Evolutionary conservation across 768 basidiomycete genomes (phyloP).

Genomic region (Calocybe gangraenosa): DNA sequence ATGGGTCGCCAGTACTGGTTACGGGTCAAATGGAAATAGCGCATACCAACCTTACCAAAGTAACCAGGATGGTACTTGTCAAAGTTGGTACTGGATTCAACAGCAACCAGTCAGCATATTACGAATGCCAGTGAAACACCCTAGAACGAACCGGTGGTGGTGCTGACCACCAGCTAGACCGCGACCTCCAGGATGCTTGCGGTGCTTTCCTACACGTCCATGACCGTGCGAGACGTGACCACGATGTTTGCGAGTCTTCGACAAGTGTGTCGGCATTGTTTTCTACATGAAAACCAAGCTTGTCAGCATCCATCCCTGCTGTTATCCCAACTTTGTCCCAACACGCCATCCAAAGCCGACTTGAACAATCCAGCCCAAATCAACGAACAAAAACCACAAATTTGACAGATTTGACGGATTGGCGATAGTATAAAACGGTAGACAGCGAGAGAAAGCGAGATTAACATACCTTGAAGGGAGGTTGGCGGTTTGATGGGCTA

Average conservation of each 20-base stretch:
- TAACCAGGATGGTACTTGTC: constrained; percentile 99
- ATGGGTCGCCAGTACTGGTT: constrained; percentile 90
- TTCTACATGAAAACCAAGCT: constrained; percentile 24
- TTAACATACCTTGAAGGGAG: constrained; percentile 67
- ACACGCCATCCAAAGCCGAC: constrained; percentile 61
- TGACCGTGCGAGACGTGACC: constrained; percentile 99
- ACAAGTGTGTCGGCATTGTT: constrained; percentile 91
- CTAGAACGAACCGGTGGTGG: constrained; percentile 85
- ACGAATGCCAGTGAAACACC: neutral
- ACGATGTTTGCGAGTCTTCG: constrained; percentile 98
- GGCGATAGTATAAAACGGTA: constrained; percentile 5
- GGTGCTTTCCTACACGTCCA: constrained; percentile 99
- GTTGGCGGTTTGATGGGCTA: constrained; percentile 39
- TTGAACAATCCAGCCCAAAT: constrained; percentile 23
- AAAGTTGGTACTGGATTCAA: constrained; percentile 74
- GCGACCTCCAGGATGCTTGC: constrained; percentile 99
- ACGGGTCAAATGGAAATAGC: constrained; percentile 93
- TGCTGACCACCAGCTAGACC: constrained; percentile 99
- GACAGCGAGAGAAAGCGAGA: constrained; percentile 12
- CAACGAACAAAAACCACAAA: neutral
- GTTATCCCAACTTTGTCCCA: constrained; percentile 16
- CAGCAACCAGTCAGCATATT: neutral
- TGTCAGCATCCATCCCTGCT: constrained; percentile 17
- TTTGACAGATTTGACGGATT: constrained; percentile 13
- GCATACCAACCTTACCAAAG: constrained; percentile 99